These are phyloP conservation scores for Myxozyma geophila DNA, from an alignment of 805 yeast species.

Conservation along the genomic window DNA sequence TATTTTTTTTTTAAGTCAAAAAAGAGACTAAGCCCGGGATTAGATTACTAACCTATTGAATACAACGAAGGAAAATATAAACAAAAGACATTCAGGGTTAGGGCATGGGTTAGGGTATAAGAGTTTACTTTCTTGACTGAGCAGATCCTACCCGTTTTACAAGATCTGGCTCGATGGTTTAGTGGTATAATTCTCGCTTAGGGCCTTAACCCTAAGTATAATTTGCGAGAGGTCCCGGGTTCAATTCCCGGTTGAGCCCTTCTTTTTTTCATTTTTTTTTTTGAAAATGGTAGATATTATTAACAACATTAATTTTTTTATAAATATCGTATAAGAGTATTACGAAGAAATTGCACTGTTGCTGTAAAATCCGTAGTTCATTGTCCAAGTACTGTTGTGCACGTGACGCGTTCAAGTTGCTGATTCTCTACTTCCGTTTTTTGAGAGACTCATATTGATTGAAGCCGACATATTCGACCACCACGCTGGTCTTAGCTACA, in stretches of 20 bases:
- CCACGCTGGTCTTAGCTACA: too few species aligned
- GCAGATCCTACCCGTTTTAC: neutral
- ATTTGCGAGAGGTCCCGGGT: slow-evolving; percentile 48
- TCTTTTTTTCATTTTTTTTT: slow-evolving; percentile 23
- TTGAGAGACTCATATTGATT: too few species aligned
- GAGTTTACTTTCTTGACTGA: neutral
- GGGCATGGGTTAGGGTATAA: neutral
- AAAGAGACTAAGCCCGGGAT: too few species aligned
- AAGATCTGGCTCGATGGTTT: slow-evolving; percentile 44
- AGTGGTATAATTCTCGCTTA: slow-evolving; percentile 48
- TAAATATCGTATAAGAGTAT: neutral
- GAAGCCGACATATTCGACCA: neutral
- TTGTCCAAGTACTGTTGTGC: too few species aligned
- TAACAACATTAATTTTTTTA: neutral
- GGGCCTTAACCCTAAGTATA: slow-evolving; percentile 42
- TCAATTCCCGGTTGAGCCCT: slow-evolving; percentile 48
- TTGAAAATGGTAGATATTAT: neutral
- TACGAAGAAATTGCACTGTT: too few species aligned
- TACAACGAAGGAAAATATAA: too few species aligned
- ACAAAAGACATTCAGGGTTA: too few species aligned
- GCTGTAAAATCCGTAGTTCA: too few species aligned
- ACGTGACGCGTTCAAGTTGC: too few species aligned
- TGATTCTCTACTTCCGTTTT: too few species aligned
- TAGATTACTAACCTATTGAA: too few species aligned
- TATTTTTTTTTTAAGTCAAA: too few species aligned